A percentile compares a stretch with the other conserved stretches of the same genome.
phyloP scores from a whole-genome alignment of 148 eudicot species.

The Silene conica region DNA sequence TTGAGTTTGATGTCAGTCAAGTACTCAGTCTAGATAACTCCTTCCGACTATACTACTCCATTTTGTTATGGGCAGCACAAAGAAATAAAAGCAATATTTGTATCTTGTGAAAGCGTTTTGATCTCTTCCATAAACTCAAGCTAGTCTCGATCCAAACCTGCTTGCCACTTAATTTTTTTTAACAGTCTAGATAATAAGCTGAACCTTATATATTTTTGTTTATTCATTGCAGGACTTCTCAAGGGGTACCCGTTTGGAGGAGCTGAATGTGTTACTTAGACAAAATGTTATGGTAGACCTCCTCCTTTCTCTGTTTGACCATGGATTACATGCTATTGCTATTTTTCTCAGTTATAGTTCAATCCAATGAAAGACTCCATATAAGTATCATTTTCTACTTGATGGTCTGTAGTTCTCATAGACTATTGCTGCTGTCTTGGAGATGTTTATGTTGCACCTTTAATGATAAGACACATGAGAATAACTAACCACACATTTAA shows the following conservation, averaged over 20 bases:
- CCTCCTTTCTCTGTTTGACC: conserved; percentile 15
- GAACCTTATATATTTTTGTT: background rate
- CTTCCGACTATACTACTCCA: too few relatives aligned
- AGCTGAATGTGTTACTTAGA: conserved; percentile 76
- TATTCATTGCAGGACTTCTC: conserved; percentile 64
- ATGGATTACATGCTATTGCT: conserved; percentile 15
- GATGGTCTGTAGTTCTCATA: too few relatives aligned
- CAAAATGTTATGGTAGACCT: conserved; percentile 81
- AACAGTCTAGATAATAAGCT: background rate
- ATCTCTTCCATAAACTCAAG: background rate
- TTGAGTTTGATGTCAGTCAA: conserved; percentile 3
- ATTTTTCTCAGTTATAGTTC: background rate
- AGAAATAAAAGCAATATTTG: too few relatives aligned
- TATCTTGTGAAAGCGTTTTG: background rate
- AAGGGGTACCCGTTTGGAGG: conserved; percentile 84
- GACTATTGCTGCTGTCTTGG: too few relatives aligned
- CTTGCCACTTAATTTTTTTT: background rate
- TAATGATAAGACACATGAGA: too few relatives aligned
- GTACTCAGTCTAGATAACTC: too few relatives aligned
- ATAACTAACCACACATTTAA: too few relatives aligned
- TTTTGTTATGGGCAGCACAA: too few relatives aligned
- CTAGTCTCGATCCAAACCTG: conserved; percentile 4
- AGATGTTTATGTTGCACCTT: too few relatives aligned
- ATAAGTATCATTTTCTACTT: too few relatives aligned
- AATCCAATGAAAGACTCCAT: too few relatives aligned